Evolutionary conservation across 345 rosid genomes (phyloP), one percentile per base, ranked within the genome.

Genomic region (Melaleuca alternifolia): DNA sequence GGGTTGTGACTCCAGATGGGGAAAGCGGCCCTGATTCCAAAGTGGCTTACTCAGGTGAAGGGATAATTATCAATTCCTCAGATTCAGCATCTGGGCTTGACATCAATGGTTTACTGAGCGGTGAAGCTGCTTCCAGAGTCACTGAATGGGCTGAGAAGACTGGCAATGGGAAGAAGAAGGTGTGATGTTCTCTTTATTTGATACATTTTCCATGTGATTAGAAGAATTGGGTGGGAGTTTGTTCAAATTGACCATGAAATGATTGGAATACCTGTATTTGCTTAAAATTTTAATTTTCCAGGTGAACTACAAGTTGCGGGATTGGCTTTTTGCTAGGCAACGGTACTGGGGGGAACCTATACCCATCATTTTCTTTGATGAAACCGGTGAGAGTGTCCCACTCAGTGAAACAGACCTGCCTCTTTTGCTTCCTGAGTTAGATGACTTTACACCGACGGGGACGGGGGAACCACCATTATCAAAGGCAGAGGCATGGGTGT

Each of bases 321-420:
- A 97, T 90, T 97, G 99, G 99, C 96, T 97, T 88, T 97, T 97
- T 93, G 98, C 99, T 86, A 89, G 98, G 87, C 99, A 97, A 86
- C 98, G 99, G 14, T 97, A 97, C 88, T 97, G 99, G 99, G 99
- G 99, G 14, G 99, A 97, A 90, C 99, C 99, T 87, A 96, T 97
- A 65, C 99, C 99, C 1, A 92, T 97, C 84, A 85, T 96, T 83
- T 95, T 95, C 89, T 85, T 91, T 88, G 95, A 96, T 86, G 97
- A 92, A 57, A 91, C 91, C 50, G 90, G 92, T 85, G 99, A 95
- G 91, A 90, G 91, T 46, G 83, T 93, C 90, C 96, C 98, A 11
- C 91, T 96, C 85, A 89, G 57, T 81, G 99, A 97, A 90, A 85
- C 92, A 84, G 98, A 95, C 84, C 88, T 97, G 88, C 99, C 99